A percentile compares a stretch with the other conserved stretches of the same genome.
Conservation (phyloP, 192 early-diverging fungal genomes). For the Helicostylum pulchrum region DNA sequence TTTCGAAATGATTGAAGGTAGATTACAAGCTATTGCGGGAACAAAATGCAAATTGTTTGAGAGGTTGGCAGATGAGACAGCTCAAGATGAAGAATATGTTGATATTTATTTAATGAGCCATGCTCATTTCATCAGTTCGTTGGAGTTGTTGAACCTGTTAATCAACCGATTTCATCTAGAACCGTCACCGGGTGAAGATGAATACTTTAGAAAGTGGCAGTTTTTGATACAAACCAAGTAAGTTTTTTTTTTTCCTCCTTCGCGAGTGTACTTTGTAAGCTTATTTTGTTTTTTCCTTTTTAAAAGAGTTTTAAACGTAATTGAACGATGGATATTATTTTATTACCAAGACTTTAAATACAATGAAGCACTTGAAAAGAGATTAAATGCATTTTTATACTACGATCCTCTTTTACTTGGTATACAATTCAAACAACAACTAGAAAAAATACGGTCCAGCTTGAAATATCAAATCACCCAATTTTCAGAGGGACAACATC, state of each 20-base stretch:
- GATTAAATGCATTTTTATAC: slow-evolving; percentile 49
- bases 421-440: slow-evolving; percentile 43
- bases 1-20: slow-evolving; percentile 52
- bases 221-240: not conserved
- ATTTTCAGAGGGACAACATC: not conserved
- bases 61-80: slow-evolving; percentile 59
- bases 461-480: slow-evolving; percentile 12
- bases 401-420: slow-evolving; percentile 31
- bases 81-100: slow-evolving; percentile 67
- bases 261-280: not conserved
- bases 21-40: slow-evolving; percentile 56
- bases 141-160: slow-evolving; percentile 52
- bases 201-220: slow-evolving; percentile 27
- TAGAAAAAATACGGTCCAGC: slow-evolving; percentile 4
- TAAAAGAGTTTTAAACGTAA: slow-evolving; percentile 54
- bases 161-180: slow-evolving; percentile 58
- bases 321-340: slow-evolving; percentile 60
- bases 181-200: slow-evolving; percentile 36
- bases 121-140: slow-evolving; percentile 56
- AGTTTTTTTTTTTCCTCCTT: not conserved
- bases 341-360: slow-evolving; percentile 59
- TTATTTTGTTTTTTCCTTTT: not conserved
- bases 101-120: slow-evolving; percentile 60
- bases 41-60: slow-evolving; percentile 59
- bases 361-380: slow-evolving; percentile 36